Percentiles rank a stretch among this genome's conserved stretches.
Conservation (phyloP, 257 asterid genomes). For the Fraxinus americana region DNA sequence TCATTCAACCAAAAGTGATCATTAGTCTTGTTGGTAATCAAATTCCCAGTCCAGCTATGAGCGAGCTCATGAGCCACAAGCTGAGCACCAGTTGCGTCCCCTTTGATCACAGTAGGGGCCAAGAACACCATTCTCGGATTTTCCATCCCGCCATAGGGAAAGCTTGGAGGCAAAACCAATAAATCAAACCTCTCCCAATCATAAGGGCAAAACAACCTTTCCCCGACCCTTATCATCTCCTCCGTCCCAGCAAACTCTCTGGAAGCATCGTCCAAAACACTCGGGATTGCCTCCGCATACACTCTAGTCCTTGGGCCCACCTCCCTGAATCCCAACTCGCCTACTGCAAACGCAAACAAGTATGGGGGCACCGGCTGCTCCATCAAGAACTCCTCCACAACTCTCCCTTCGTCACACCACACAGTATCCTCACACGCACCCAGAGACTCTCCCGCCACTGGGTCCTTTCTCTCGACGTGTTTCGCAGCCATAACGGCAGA, state of each 20-base stretch:
- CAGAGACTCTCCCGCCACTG: constrained; percentile 46
- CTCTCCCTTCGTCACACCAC: constrained; percentile 84
- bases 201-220: constrained; percentile 80
- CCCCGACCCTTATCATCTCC: constrained; percentile 90
- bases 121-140: constrained; percentile 92
- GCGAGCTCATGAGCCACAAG: constrained; percentile 99
- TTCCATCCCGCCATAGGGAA: constrained; percentile 97
- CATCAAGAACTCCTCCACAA: constrained; percentile 88
- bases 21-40: constrained; percentile 91
- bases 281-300: constrained; percentile 60
- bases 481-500: constrained; percentile 87
- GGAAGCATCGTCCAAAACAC: constrained; percentile 72
- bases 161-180: constrained; percentile 95
- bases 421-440: constrained; percentile 68
- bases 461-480: constrained; percentile 60
- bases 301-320: constrained; percentile 92
- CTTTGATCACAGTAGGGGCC: constrained; percentile 93
- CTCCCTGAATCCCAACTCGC: constrained; percentile 84
- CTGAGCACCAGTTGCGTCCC: constrained; percentile 84
- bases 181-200: constrained; percentile 98
- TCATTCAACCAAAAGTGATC: constrained; percentile 99
- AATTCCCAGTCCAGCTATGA: constrained; percentile 98
- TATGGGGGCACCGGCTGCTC: constrained; percentile 92
- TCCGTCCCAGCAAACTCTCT: constrained; percentile 86
- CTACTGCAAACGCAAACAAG: constrained; percentile 90